Conservation (phyloP, 257 asterid species). For the Solanum virginianum region DNA sequence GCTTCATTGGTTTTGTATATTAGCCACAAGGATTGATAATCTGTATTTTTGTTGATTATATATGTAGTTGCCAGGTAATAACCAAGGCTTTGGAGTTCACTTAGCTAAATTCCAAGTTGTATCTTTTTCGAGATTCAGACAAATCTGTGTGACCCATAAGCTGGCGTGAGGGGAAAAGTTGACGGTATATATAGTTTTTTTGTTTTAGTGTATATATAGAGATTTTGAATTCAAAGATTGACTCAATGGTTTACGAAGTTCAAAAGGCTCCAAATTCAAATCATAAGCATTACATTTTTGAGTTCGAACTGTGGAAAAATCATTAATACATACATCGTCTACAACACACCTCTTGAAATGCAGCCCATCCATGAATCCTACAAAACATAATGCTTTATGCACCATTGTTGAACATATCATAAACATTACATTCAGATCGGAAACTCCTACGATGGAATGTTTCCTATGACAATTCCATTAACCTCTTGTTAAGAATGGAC, state of each 20-base stretch:
- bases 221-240: too few species aligned
- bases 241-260: accelerated
- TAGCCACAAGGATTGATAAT: background rate
- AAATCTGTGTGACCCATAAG: too few species aligned
- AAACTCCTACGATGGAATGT: background rate
- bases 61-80: background rate
- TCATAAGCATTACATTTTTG: too few species aligned
- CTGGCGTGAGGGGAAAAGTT: too few species aligned
- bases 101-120: background rate
- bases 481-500: background rate
- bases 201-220: too few species aligned
- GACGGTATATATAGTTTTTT: background rate
- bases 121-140: accelerated
- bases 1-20: background rate
- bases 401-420: too few species aligned
- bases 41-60: background rate
- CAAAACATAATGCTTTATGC: too few species aligned
- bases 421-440: background rate
- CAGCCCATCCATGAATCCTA: too few species aligned
- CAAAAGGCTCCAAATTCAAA: background rate
- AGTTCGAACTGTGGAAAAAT: too few species aligned
- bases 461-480: background rate
- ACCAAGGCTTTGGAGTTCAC: background rate
- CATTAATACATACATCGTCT: too few species aligned
- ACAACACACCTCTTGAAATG: too few species aligned